Evolutionary conservation across 2,329 filamentous ascomycete species (phyloP).

Genomic region (Colletotrichum ledebouriae): DNA sequence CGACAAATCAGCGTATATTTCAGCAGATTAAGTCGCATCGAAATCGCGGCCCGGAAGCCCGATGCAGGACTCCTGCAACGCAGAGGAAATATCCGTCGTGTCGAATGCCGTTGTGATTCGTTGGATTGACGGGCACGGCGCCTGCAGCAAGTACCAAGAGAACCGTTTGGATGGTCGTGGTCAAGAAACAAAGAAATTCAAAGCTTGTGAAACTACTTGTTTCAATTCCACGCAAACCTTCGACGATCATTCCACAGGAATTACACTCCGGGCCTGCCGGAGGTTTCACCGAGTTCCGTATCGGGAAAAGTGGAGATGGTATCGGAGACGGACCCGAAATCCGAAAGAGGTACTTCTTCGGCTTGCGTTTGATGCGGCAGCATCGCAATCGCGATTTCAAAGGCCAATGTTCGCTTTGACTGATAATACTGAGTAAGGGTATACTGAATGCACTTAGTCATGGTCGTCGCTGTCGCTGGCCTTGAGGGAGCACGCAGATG

Average conservation of each 20-base stretch:
- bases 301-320: not conserved
- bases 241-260: too few species aligned
- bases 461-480: too few species aligned
- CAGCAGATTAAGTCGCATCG: too few species aligned
- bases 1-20: not conserved
- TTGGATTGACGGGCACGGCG: not conserved
- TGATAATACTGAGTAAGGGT: too few species aligned
- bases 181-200: too few species aligned
- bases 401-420: too few species aligned
- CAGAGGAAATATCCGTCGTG: not conserved
- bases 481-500: too few species aligned
- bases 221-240: too few species aligned
- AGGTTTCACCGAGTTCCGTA: not conserved
- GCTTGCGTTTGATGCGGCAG: not conserved
- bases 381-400: accelerated
- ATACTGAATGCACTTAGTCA: too few species aligned
- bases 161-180: too few species aligned
- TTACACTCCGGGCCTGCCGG: not conserved
- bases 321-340: not conserved
- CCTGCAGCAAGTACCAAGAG: too few species aligned
- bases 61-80: not conserved
- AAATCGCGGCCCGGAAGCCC: not conserved
- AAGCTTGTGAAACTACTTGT: too few species aligned
- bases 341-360: not conserved
- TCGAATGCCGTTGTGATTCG: not conserved